phyloP scores from a whole-genome alignment of 768 basidiomycete genomes.

The Xerocomellus amylosporus region DNA sequence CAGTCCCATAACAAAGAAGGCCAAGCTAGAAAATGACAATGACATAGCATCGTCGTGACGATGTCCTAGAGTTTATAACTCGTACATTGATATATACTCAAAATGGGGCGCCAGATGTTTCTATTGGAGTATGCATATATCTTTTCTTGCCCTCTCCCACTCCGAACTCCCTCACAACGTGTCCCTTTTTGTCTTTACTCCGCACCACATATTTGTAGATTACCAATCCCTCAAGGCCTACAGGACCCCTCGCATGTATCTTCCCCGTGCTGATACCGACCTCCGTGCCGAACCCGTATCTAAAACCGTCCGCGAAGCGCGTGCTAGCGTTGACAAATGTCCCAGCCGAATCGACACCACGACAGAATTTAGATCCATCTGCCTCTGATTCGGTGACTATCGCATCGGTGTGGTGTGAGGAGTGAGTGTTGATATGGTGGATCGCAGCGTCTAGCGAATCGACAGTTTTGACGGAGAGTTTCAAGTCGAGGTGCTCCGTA shows the following conservation, averaged over 20 bases:
- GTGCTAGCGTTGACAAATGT: slow-evolving; percentile 95
- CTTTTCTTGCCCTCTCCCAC: slow-evolving; percentile 61
- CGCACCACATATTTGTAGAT: slow-evolving; percentile 95
- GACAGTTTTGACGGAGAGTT: slow-evolving; percentile 75
- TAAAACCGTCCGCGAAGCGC: slow-evolving; percentile 93
- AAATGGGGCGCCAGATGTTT: slow-evolving; percentile 23
- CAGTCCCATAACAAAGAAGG: slow-evolving; percentile 55
- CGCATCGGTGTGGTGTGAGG: slow-evolving; percentile 92
- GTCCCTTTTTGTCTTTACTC: slow-evolving; percentile 71
- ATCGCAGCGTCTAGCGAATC: slow-evolving; percentile 74
- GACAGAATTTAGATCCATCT: slow-evolving; percentile 70
- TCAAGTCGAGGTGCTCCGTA: slow-evolving; percentile 86
- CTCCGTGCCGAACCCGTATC: slow-evolving; percentile 97
- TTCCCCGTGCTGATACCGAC: slow-evolving; percentile 97
- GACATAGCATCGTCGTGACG: slow-evolving; percentile 19
- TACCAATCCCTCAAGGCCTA: slow-evolving; percentile 89
- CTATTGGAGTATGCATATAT: slow-evolving; percentile 59
- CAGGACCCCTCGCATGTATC: slow-evolving; percentile 95
- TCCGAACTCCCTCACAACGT: slow-evolving; percentile 86
- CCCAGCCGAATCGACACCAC: slow-evolving; percentile 88
- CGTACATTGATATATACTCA: slow-evolving; percentile 6
- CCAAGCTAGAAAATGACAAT: slow-evolving; percentile 47
- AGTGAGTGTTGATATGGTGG: slow-evolving; percentile 86
- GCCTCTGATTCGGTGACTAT: slow-evolving; percentile 81
- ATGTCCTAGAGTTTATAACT: neutral